A percentile compares a stretch with the other conserved stretches of the same genome.
phyloP scores from a whole-genome alignment of 768 basidiomycete genomes.

The Porphyrellus cyaneotinctus region DNA sequence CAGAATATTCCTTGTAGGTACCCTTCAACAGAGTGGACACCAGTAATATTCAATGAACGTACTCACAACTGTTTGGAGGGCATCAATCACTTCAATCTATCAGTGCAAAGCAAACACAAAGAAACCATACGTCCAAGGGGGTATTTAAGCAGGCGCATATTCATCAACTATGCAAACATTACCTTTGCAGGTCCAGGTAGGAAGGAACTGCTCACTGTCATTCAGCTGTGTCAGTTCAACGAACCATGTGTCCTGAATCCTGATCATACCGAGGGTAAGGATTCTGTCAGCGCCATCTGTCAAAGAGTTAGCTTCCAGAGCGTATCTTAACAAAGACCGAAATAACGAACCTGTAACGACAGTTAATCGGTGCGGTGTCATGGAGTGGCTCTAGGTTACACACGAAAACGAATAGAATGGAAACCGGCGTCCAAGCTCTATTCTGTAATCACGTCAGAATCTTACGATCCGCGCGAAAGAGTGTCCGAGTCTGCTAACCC shows the following conservation, averaged over 20 bases:
- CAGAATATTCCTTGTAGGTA: slow-evolving; percentile 1
- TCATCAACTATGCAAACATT: neutral
- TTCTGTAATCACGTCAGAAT: slow-evolving; percentile 1
- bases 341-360: slow-evolving; percentile 8
- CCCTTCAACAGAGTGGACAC: neutral
- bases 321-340: neutral
- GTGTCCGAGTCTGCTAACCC: neutral
- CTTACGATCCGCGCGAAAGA: too few species aligned
- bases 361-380: neutral
- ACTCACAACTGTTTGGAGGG: slow-evolving; percentile 8
- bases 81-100: neutral
- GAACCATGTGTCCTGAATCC: too few species aligned
- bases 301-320: neutral
- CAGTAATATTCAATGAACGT: neutral
- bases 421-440: slow-evolving; percentile 2
- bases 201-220: slow-evolving; percentile 8
- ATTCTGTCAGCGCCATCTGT: neutral
- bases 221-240: neutral
- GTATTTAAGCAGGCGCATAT: neutral
- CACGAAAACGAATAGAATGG: slow-evolving; percentile 5
- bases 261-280: neutral
- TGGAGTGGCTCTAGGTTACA: neutral
- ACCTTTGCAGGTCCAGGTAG: slow-evolving; percentile 9
- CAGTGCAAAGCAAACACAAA: neutral
- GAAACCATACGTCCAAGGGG: slow-evolving; percentile 6